Conservation (phyloP, 129 eudicot genomes). For the Escallonia rubra region DNA sequence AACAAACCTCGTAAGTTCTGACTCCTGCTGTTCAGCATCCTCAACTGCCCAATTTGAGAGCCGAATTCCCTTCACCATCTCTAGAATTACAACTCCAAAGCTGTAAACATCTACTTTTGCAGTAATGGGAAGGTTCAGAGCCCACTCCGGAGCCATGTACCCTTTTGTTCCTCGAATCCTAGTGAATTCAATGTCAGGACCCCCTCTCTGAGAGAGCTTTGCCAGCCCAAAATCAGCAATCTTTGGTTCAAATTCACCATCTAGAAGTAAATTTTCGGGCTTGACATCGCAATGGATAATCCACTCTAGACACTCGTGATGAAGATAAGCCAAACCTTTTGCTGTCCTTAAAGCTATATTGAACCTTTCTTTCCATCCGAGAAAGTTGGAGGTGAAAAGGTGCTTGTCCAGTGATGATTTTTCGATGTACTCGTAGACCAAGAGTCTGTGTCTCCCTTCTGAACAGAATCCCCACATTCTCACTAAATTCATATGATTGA, state of each 20-base stretch:
- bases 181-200: background rate
- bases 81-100: conserved; percentile 22
- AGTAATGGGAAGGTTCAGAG: conserved; percentile 8
- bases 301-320: background rate
- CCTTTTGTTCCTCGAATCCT: conserved; percentile 28
- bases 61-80: conserved; percentile 15
- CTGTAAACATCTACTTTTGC: conserved; percentile 25
- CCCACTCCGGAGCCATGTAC: conserved; percentile 28
- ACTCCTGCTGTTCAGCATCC: too few relatives aligned
- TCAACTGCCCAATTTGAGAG: too few relatives aligned
- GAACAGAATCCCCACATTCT: background rate
- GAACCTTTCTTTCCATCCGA: background rate
- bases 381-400: background rate
- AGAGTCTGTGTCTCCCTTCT: background rate
- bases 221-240: background rate
- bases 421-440: background rate
- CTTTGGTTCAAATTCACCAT: background rate
- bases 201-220: background rate
- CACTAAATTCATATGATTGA: background rate
- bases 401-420: background rate
- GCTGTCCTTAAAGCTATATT: background rate
- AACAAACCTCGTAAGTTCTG: too few relatives aligned
- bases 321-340: background rate
- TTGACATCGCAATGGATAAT: background rate
- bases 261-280: background rate